Conservation (phyloP, 176 grass and related monocot genomes). For the Olyra latifolia region DNA sequence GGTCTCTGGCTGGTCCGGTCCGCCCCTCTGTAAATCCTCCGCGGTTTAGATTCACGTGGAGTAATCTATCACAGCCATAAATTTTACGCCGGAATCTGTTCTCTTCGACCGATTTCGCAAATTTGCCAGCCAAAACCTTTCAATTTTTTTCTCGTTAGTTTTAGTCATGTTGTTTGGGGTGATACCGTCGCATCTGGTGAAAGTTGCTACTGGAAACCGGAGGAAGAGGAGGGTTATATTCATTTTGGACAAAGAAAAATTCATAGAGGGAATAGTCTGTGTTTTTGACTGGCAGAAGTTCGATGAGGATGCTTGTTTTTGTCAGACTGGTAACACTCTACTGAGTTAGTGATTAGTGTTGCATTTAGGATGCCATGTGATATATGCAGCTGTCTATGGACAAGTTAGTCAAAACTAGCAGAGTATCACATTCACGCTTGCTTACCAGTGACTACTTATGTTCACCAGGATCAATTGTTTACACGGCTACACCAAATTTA, state of each 20-base stretch:
- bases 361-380: not conserved
- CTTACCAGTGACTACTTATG: not conserved
- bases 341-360: not conserved
- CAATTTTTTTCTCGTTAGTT: not conserved
- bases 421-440: not conserved
- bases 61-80: not conserved
- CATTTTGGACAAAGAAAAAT: not conserved
- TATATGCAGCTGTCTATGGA: not conserved
- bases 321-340: not conserved
- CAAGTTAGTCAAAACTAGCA: too few relatives aligned
- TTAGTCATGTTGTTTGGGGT: not conserved
- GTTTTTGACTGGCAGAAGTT: not conserved
- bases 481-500: not conserved
- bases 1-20: not conserved
- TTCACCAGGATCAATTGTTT: not conserved
- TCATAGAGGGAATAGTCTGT: not conserved
- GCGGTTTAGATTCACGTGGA: not conserved
- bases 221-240: not conserved
- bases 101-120: not conserved
- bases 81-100: not conserved
- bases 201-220: not conserved
- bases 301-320: not conserved
- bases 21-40: not conserved
- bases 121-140: not conserved
- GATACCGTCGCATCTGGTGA: not conserved